Percentiles rank a stretch among this genome's conserved stretches.
These are phyloP conservation scores for Lyophyllum semitale DNA, from an alignment of 768 basidiomycete genomes.

Conservation along the genomic window DNA sequence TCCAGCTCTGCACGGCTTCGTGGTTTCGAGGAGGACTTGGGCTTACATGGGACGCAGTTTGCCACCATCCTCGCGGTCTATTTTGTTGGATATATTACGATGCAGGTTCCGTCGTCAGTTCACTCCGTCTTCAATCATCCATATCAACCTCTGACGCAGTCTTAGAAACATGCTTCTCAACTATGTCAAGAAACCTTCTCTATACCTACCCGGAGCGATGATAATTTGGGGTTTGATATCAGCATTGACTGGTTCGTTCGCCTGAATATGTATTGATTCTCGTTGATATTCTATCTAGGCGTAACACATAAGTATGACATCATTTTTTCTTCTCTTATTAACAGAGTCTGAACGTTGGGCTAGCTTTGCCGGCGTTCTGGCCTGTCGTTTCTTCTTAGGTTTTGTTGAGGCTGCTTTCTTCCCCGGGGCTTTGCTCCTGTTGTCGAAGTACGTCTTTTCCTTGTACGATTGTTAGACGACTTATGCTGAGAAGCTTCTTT, in stretches of 20 bases:
- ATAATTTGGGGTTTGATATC: constrained; percentile 54
- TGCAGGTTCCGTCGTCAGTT: constrained; percentile 35
- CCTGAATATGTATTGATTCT: background rate
- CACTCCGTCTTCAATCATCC: constrained; percentile 18
- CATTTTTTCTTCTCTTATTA: background rate
- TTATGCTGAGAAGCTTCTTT: background rate
- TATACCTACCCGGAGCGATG: constrained; percentile 56
- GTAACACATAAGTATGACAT: background rate
- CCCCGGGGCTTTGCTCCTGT: constrained; percentile 40
- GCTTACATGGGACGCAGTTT: constrained; percentile 49
- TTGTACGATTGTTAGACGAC: background rate
- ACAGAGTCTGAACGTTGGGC: background rate
- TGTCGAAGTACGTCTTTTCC: constrained; percentile 33
- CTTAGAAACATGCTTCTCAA: constrained; percentile 62
- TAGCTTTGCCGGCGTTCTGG: constrained; percentile 43
- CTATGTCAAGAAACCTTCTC: constrained; percentile 51
- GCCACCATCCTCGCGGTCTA: constrained; percentile 50
- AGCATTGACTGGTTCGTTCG: constrained; percentile 34
- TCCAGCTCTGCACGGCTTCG: constrained; percentile 53
- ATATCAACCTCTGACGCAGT: constrained; percentile 20
- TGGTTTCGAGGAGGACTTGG: constrained; percentile 53
- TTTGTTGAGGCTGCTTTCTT: constrained; percentile 54
- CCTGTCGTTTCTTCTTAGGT: constrained; percentile 54
- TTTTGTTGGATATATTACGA: constrained; percentile 38
- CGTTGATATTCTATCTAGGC: background rate